Percentiles rank a stretch among this genome's conserved stretches.
phyloP scores from a whole-genome alignment of 768 basidiomycete species.

The Mycena galopus region DNA sequence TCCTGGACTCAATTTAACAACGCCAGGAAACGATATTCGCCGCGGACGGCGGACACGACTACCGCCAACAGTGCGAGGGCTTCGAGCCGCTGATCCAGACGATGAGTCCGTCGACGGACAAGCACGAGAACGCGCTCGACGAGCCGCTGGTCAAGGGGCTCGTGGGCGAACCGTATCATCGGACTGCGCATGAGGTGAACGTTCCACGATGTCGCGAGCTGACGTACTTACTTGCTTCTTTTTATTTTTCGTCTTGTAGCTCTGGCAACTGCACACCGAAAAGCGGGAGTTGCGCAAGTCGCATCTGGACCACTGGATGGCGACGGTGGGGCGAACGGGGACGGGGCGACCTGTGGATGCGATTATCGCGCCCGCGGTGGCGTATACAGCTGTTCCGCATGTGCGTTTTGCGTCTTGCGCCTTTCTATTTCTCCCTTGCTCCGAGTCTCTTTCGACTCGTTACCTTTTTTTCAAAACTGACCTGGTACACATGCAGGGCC shows the following conservation, averaged over 20 bases:
- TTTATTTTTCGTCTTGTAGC: no score
- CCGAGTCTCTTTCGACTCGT: no score
- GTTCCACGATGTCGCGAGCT: no score
- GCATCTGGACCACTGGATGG: slow-evolving; percentile 75
- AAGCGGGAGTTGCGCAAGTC: slow-evolving; percentile 65
- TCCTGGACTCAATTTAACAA: no score
- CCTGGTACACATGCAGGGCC: slow-evolving; percentile 52
- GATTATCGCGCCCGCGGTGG: slow-evolving; percentile 73
- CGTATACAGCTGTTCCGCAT: slow-evolving; percentile 74
- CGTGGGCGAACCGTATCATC: slow-evolving; percentile 57
- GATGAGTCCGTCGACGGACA: slow-evolving; percentile 57
- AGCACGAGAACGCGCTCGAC: slow-evolving; percentile 46
- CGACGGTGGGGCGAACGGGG: slow-evolving; percentile 61
- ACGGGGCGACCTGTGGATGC: slow-evolving; percentile 82
- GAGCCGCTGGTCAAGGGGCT: slow-evolving; percentile 59
- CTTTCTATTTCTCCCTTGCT: neutral
- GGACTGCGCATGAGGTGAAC: slow-evolving; percentile 58
- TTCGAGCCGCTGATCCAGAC: slow-evolving; percentile 71
- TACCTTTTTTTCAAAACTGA: no score
- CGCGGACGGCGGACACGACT: slow-evolving; percentile 67
- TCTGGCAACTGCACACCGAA: slow-evolving; percentile 74
- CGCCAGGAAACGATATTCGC: slow-evolving; percentile 61
- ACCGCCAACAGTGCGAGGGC: slow-evolving; percentile 53
- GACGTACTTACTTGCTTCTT: no score
- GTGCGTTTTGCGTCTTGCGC: neutral